These are phyloP conservation scores for Mycena haematopus DNA, from an alignment of 768 basidiomycete genomes.

Conservation along the genomic window DNA sequence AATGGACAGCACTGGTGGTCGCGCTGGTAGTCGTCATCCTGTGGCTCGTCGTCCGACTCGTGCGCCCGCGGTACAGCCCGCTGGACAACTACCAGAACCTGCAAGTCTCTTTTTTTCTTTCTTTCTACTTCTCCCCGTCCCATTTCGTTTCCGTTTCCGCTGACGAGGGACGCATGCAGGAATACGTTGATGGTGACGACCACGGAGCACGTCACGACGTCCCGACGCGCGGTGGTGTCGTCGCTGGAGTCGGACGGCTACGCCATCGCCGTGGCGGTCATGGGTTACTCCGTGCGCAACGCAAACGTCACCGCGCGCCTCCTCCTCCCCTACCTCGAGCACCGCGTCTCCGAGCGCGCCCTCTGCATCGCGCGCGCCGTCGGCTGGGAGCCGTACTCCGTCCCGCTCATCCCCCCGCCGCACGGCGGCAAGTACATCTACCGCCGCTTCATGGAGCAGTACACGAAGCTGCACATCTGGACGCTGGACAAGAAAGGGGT, in stretches of 20 bases:
- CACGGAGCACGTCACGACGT: not conserved
- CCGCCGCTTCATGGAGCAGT: slow-evolving; percentile 41
- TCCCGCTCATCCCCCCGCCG: slow-evolving; percentile 40
- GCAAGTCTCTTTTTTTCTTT: no score
- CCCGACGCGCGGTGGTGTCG: slow-evolving; percentile 35
- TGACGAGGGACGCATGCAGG: not conserved
- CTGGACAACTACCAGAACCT: not conserved
- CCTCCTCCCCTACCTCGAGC: slow-evolving; percentile 39
- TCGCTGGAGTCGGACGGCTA: slow-evolving; percentile 41
- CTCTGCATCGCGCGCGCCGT: slow-evolving; percentile 38
- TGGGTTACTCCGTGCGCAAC: slow-evolving; percentile 37
- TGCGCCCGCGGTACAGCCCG: not conserved
- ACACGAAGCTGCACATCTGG: slow-evolving; percentile 44
- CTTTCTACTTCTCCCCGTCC: not conserved
- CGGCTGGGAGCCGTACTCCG: slow-evolving; percentile 39
- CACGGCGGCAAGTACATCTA: slow-evolving; percentile 36
- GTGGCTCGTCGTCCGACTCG: not conserved
- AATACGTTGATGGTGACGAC: no score
- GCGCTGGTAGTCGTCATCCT: not conserved
- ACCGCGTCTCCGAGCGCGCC: slow-evolving; percentile 36
- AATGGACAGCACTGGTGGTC: not conserved
- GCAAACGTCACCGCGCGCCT: slow-evolving; percentile 37
- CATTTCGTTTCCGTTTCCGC: not conserved
- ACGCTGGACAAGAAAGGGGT: slow-evolving; percentile 37
- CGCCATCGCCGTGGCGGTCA: slow-evolving; percentile 37